Evolutionary conservation across 2,329 filamentous ascomycete genomes (phyloP), one percentile per base, ranked within the genome.

Genomic region (Fusarium verticillioides): DNA sequence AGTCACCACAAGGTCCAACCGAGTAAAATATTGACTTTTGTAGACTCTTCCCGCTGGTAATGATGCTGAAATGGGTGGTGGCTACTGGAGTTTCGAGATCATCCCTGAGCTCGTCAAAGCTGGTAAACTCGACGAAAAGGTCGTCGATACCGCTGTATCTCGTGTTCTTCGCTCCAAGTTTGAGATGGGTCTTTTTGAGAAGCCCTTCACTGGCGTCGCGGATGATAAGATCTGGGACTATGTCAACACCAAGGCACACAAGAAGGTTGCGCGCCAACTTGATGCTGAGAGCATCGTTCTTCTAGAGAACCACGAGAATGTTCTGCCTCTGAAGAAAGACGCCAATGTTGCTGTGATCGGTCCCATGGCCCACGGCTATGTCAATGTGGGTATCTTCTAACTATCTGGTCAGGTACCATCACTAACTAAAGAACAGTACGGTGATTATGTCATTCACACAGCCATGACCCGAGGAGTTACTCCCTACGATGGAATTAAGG

Each of bases 41-140:
- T 65, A 88, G 81, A 84, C 89, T 13, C 85, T 94, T 9, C 89
- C 89, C 2, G 90, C 92, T 9, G 92, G 93, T 7, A 92, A 90
- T 56, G 92, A 94, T 74, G 87, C 92, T 18, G 93, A 94, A 77
- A 94, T 94, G 92, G 92, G 92, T 18, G 92, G 92, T 43, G 92
- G 93, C 26, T 91, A 90, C 26, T 94, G 89, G 83, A 94, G 90
- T 78, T 92, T 90, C 77, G 85, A 90, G 72, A 87, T 85, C 40
- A 93, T 94, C 58, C 90, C 92, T 10, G 84, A 88, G 34, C 85
- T 94, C 54, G 85, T 94, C 21, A 82, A 88, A 60, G 85, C 87
- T 3, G 91, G 91, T 2, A 89, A 88, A 63, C 82, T 94, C 4
- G 85, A 89, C 46, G 84, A 89, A 34, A 82, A 86, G 10, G 77